A percentile compares a stretch with the other conserved stretches of the same genome.
Evolutionary conservation across 2,329 filamentous ascomycete genomes (phyloP).

Genomic region (Chaetomium globosum): DNA sequence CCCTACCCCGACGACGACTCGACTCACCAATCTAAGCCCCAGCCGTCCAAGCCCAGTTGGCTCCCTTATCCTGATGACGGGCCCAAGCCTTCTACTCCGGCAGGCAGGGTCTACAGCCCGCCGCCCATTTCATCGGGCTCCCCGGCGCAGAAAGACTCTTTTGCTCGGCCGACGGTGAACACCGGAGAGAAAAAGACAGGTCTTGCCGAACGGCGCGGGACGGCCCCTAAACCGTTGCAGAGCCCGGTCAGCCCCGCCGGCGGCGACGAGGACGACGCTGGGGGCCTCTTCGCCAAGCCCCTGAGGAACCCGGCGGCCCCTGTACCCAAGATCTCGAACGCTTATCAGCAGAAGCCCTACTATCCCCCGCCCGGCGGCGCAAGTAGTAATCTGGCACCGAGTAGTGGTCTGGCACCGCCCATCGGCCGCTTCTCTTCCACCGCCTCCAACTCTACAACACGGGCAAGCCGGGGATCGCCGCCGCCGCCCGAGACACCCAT

Average conservation of each 20-base stretch:
- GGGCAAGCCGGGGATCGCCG: slow-evolving; percentile 87
- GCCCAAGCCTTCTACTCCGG: slow-evolving; percentile 40
- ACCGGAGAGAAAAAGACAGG: slow-evolving; percentile 62
- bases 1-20: slow-evolving; percentile 45
- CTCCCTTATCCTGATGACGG: slow-evolving; percentile 52
- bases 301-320: slow-evolving; percentile 47
- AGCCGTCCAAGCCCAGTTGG: slow-evolving; percentile 15
- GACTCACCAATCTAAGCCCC: slow-evolving; percentile 30
- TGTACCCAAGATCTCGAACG: slow-evolving; percentile 46
- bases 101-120: slow-evolving; percentile 42
- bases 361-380: slow-evolving; percentile 59
- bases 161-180: slow-evolving; percentile 58
- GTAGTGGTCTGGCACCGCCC: slow-evolving; percentile 39
- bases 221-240: slow-evolving; percentile 78
- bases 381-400: slow-evolving; percentile 21
- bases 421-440: slow-evolving; percentile 73
- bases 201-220: slow-evolving; percentile 79
- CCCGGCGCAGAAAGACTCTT: slow-evolving; percentile 53
- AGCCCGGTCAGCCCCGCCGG: slow-evolving; percentile 71
- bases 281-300: slow-evolving; percentile 76
- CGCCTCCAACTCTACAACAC: slow-evolving; percentile 89
- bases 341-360: slow-evolving; percentile 61
- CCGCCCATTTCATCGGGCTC: slow-evolving; percentile 42
- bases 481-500: slow-evolving; percentile 92
- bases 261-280: slow-evolving; percentile 66